Evolutionary conservation across 2,329 filamentous ascomycete species (phyloP), one percentile per base, ranked within the genome.

Genomic region (Achaetomium macrosporum): DNA sequence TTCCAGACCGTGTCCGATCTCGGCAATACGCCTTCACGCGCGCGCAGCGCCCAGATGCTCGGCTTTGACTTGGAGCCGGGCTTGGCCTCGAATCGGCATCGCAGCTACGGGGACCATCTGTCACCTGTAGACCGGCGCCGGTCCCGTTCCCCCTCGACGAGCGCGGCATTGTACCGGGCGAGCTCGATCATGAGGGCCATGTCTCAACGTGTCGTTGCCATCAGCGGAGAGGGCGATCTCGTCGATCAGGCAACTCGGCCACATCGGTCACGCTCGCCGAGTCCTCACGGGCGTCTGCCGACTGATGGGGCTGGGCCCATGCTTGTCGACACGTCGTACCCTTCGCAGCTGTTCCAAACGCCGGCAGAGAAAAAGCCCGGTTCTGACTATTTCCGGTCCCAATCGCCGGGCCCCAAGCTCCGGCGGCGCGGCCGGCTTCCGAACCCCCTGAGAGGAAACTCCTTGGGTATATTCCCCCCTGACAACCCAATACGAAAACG

Each of bases 181-280:
- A 82, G 87, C 42, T 88, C 87, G 9, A 88, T 90, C 62, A 82
- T 91, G 69, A 81, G 87, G 59, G 83, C 83, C 57, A 95, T 99
- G 83, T 97, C 95, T 31, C 91, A 96, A 72, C 89, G 93, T 74
- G 91, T 99, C 51, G 93, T 99, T 65, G 97, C 97, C 65, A 81
- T 99, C 63, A 96, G 90, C 70, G 95, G 95, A 66, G 93, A 97
- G 64, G 86, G 85, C 5, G 89, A 96, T 62, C 73, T 88, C 17
- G 76, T 91, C 15, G 90, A 96, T 66, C 83, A 87, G 57, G 83
- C 81, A 47, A 77, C 84, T 20, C 78, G 82, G 40, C 77, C 82
- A 44, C 73, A 74, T 74, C 84, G 73, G 67, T 85, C 72, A 68
- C 81, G 67, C 61, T 84, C 73, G 61, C 76, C 72, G 61, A 78